These are phyloP conservation scores for Ceratocystis cacaofunesta DNA, from an alignment of 2,329 filamentous ascomycete genomes.

Conservation along the genomic window DNA sequence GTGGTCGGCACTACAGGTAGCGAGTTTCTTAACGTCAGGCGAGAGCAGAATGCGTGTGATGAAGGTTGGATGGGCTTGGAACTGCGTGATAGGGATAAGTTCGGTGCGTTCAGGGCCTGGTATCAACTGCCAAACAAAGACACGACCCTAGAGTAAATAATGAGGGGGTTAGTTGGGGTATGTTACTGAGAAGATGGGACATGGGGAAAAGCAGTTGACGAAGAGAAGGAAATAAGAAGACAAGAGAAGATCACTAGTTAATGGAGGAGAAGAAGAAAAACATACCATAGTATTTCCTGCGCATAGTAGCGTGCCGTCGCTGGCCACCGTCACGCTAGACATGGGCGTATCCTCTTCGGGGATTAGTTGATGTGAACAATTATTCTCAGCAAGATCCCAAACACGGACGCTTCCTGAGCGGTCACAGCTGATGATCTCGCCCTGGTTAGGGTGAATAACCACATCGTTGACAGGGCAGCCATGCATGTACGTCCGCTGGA, in stretches of 20 bases:
- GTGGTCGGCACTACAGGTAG: slow-evolving; percentile 87
- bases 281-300: slow-evolving; percentile 79
- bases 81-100: slow-evolving; percentile 74
- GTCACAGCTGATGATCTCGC: slow-evolving; percentile 93
- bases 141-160: slow-evolving; percentile 55
- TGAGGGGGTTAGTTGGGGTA: neutral
- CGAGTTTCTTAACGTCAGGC: slow-evolving; percentile 84
- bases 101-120: slow-evolving; percentile 70
- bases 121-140: slow-evolving; percentile 92
- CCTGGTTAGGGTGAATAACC: slow-evolving; percentile 98
- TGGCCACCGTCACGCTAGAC: slow-evolving; percentile 88
- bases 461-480: slow-evolving; percentile 87
- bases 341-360: slow-evolving; percentile 92
- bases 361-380: slow-evolving; percentile 88
- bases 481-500: slow-evolving; percentile 89
- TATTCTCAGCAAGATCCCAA: slow-evolving; percentile 95
- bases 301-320: slow-evolving; percentile 80
- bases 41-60: slow-evolving; percentile 85
- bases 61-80: slow-evolving; percentile 81
- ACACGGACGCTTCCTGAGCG: slow-evolving; percentile 82
- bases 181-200: neutral
- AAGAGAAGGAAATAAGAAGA: neutral
- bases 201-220: neutral
- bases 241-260: no score
- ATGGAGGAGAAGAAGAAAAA: neutral